Percentiles rank a stretch among this genome's conserved stretches.
Evolutionary conservation across 441 rosid genomes (phyloP).

Genomic region (Manihot esculenta): DNA sequence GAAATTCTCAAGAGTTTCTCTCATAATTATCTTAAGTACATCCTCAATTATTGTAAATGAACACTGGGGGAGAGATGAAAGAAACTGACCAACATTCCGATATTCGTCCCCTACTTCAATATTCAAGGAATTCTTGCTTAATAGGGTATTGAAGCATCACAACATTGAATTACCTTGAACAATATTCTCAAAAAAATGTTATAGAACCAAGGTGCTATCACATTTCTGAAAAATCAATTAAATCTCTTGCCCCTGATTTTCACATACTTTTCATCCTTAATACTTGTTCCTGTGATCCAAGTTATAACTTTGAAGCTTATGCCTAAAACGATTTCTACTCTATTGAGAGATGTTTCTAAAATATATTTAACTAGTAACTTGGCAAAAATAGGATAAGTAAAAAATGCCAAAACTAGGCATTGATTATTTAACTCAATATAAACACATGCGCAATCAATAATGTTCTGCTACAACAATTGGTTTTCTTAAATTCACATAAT

Average conservation of each 20-base stretch:
- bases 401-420: neutral
- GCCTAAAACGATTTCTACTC: neutral
- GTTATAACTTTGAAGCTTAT: neutral
- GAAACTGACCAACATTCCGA: slow-evolving; percentile 4
- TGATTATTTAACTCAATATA: neutral
- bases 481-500: neutral
- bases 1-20: neutral
- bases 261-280: neutral
- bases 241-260: neutral
- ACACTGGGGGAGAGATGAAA: neutral
- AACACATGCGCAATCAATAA: neutral
- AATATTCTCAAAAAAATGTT: neutral
- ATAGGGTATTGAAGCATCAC: slow-evolving; percentile 2
- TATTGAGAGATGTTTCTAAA: neutral
- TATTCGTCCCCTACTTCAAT: slow-evolving; percentile 3
- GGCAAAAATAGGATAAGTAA: neutral
- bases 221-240: neutral
- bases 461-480: neutral
- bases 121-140: slow-evolving; percentile 2
- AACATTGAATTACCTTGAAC: neutral
- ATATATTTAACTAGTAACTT: neutral
- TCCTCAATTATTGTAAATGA: neutral
- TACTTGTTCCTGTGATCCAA: neutral
- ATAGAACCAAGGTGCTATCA: neutral
- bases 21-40: neutral